A percentile compares a stretch with the other conserved stretches of the same genome.
These are phyloP conservation scores for Teunomyces kruisii DNA, from an alignment of 805 yeast species.

Conservation along the genomic window DNA sequence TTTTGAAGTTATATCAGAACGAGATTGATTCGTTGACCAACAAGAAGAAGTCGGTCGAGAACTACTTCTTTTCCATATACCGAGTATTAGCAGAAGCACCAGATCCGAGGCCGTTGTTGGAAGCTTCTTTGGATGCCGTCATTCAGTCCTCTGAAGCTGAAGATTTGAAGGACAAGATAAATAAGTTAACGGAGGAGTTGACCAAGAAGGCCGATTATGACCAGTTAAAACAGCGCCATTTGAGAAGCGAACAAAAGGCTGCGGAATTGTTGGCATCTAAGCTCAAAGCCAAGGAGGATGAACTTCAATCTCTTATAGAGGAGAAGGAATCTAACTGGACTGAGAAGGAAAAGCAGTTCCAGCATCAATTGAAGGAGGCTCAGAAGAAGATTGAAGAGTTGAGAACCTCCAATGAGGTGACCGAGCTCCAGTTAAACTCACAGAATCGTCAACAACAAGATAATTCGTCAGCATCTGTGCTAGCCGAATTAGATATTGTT, in stretches of 20 bases:
- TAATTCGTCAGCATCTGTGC: constrained; percentile 30
- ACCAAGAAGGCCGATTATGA: constrained; percentile 76
- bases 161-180: constrained; percentile 50
- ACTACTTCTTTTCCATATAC: constrained; percentile 71
- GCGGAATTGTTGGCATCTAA: constrained; percentile 54
- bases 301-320: constrained; percentile 62
- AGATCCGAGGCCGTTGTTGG: constrained; percentile 82
- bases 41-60: constrained; percentile 73
- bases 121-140: constrained; percentile 65
- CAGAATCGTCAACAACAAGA: constrained; percentile 40
- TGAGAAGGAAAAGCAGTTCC: constrained; percentile 52
- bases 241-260: constrained; percentile 59
- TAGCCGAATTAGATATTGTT: constrained; percentile 63
- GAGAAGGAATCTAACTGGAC: constrained; percentile 75
- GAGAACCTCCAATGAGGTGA: constrained; percentile 62
- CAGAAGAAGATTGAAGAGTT: constrained; percentile 62
- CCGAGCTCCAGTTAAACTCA: constrained; percentile 55
- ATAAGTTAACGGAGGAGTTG: constrained; percentile 54
- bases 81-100: constrained; percentile 84
- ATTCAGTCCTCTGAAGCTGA: constrained; percentile 53
- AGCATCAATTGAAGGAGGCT: constrained; percentile 51
- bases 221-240: constrained; percentile 60
- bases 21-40: constrained; percentile 83
- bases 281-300: constrained; percentile 71
- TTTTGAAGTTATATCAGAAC: constrained; percentile 77